Evolutionary conservation across 2,329 filamentous ascomycete species (phyloP), one percentile per base, ranked within the genome.

Genomic region (Sporothrix pseudoabietina): DNA sequence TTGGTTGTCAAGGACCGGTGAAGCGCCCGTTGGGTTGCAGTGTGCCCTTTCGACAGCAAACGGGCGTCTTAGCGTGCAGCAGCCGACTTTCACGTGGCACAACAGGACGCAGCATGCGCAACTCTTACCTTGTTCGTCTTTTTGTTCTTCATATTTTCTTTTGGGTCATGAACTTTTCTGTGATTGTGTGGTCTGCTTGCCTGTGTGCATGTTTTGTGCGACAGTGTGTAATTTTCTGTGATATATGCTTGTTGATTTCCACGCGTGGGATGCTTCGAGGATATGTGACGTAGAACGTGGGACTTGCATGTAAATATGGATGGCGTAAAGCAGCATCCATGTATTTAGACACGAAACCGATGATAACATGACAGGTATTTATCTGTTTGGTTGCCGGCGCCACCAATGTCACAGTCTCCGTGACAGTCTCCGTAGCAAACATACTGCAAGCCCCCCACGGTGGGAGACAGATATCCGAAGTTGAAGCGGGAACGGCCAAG

Each of bases 71-170:
- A 32, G 14, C 69, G 32, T 61, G 69, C 69, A 71, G 69, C 52
- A 30, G 69, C 39, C 12, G 68, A 44, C 69, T 57, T 71, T 71
- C 69, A 59, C 69, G 69, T 61, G 69, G 52, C 14, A 71, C 54
- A 26, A 61, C 69, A 61, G 49, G 49, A 69, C n/a, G 47, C 47
- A 55, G 49, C 39, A n/a, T 4, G 16, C 19, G 49, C 8, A 69
- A 41, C 19, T 12, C 32, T 41, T 35, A 41, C 19, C 66, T 41
- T 30, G 10, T n/a, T 69, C 49, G 8, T 41, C 5, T 39, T 39
- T 47, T 12, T 44, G 19, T 26, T 10, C 35, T 47, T 22, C 19
- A 6, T 54, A 7, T 55, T 69, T 69, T 39, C 66, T 54, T 66
- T 66, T 68, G 26, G 49, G n/a, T 69, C 66, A 69, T 26, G 32